phyloP scores from a whole-genome alignment of 768 basidiomycete species.

The Trametes punicea region DNA sequence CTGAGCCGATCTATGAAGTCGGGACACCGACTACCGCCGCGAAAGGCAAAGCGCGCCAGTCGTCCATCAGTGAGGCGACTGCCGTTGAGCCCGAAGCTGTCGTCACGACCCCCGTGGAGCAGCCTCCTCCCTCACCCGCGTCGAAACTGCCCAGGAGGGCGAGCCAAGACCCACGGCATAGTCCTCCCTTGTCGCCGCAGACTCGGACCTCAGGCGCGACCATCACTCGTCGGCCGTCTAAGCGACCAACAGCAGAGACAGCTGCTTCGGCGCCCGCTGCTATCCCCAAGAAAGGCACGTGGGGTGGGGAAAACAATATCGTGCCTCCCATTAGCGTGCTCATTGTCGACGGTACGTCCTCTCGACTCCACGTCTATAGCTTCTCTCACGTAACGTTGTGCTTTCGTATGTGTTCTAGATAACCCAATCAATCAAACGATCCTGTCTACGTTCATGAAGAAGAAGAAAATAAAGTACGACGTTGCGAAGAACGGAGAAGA shows the following conservation, averaged over 20 bases:
- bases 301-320: slow-evolving; percentile 59
- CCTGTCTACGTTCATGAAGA: slow-evolving; percentile 93
- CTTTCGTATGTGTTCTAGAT: slow-evolving; percentile 50
- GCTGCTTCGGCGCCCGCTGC: slow-evolving; percentile 28
- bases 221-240: slow-evolving; percentile 30
- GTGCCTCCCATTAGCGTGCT: slow-evolving; percentile 97
- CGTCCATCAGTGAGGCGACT: slow-evolving; percentile 1
- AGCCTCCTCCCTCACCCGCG: not conserved
- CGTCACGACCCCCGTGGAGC: not conserved
- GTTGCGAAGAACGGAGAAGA: slow-evolving; percentile 93
- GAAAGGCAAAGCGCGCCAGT: slow-evolving; percentile 19
- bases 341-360: slow-evolving; percentile 87
- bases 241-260: slow-evolving; percentile 31
- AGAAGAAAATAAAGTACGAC: slow-evolving; percentile 93
- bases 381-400: not conserved
- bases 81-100: not conserved
- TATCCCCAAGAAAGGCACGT: slow-evolving; percentile 48
- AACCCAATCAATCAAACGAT: slow-evolving; percentile 99
- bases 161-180: slow-evolving; percentile 16
- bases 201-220: slow-evolving; percentile 26
- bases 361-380: not conserved
- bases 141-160: slow-evolving; percentile 11
- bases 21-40: not conserved
- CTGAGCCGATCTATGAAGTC: not conserved
- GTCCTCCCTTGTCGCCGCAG: slow-evolving; percentile 26